Evolutionary conservation across 2,329 filamentous ascomycete species (phyloP), one percentile per base, ranked within the genome.

Genomic region (Juglanconis oblonga): DNA sequence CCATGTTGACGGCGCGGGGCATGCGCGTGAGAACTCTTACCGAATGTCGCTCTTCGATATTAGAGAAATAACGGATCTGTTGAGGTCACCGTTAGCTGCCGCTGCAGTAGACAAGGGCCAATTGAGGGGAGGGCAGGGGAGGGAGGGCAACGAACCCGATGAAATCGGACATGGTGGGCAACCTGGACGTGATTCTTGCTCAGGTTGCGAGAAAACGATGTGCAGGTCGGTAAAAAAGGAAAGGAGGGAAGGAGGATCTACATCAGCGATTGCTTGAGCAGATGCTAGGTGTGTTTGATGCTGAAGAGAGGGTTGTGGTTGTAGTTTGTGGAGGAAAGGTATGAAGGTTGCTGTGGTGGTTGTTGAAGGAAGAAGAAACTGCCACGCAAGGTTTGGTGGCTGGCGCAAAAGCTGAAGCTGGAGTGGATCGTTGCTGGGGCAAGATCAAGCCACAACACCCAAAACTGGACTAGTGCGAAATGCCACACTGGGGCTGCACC

Each of bases 41-140:
- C 93, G 91, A 79, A 97, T 97, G 79, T 97, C 92, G 77, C 92
- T 97, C 82, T 94, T 96, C 64, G 93, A 97, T 77, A 97, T 95
- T 79, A 97, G 87, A 64, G 92, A 97, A 82, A 97, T 97, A 75
- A 90, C 89, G 78, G 93, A 91, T 78, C 92, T 93, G 76, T 68
- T 52, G 69, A 66, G 61, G 54, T 59, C 59, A 61, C 29, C 60
- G 71, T 74, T 65, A 75, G 72, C 68, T 68, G 55, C 32, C 48
- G 67, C 65, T 67, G 24, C 24, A 11, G 33, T 17, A 3, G 6
- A 6, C 14, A 11, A 14, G 48, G n/a, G 5, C 10, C 66, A 67
- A 48, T 69, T 67, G 52, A 47, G 55, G 45, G 52, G 57, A 31
- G 54, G 52, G 44, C 53, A 56, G 55, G 57, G 65, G 69, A 65